Evolutionary conservation across 2,329 filamentous ascomycete genomes (phyloP).

Genomic region (Stylonectria norvegica): DNA sequence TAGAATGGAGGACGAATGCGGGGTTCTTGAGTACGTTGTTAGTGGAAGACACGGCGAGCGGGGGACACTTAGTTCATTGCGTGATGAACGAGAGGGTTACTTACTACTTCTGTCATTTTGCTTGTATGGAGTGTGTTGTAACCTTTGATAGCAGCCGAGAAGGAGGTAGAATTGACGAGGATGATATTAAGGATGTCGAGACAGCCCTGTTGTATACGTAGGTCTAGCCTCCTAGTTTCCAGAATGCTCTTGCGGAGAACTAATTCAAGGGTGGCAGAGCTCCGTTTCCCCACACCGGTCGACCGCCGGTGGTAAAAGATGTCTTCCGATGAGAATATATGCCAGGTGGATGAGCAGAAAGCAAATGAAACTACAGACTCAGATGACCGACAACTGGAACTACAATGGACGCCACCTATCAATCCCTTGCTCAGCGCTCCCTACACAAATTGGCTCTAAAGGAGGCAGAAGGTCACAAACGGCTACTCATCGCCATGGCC

Average conservation of each 20-base stretch:
- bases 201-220: constrained; percentile 1
- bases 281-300: constrained; percentile 3
- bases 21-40: constrained; percentile 35
- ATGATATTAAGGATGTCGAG: background rate
- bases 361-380: no score
- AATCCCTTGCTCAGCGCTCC: constrained; percentile 19
- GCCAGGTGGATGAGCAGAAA: no score
- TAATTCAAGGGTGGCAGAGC: constrained; percentile 11
- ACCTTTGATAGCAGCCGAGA: constrained; percentile 5
- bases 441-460: constrained; percentile 19
- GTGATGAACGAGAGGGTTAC: no score
- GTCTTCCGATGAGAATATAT: constrained; percentile 1
- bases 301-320: background rate
- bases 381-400: background rate
- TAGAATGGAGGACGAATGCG: constrained; percentile 44
- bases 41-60: background rate
- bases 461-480: constrained; percentile 8
- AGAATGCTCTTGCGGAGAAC: background rate
- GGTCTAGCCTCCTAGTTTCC: no score
- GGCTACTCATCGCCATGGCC: constrained; percentile 19
- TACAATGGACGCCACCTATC: constrained; percentile 26
- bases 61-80: no score
- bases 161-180: background rate
- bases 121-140: no score
- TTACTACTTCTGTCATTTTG: constrained; percentile 16